Evolutionary conservation across 345 rosid species (phyloP).

Genomic region (Linum usitatissimum): DNA sequence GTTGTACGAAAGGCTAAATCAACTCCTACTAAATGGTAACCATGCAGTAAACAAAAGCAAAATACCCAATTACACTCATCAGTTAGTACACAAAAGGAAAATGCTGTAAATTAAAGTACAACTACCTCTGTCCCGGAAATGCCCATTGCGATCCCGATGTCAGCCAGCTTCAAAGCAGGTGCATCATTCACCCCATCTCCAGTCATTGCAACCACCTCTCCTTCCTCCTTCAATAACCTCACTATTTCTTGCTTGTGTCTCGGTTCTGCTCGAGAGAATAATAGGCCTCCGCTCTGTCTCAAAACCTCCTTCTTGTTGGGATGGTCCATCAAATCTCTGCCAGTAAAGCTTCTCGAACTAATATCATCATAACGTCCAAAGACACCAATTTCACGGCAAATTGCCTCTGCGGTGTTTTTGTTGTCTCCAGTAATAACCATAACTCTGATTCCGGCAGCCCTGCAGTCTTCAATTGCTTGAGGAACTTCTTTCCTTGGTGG

Average conservation of each 20-base stretch:
- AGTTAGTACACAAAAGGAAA: background rate
- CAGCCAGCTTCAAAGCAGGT: slow-evolving; percentile 91
- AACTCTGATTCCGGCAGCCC: slow-evolving; percentile 75
- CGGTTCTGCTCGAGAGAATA: slow-evolving; percentile 90
- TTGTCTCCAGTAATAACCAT: slow-evolving; percentile 95
- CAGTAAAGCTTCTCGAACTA: slow-evolving; percentile 50
- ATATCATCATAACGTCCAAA: slow-evolving; percentile 49
- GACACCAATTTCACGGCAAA: slow-evolving; percentile 59
- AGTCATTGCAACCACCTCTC: slow-evolving; percentile 91
- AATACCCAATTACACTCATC: background rate
- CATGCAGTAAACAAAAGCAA: too few species aligned
- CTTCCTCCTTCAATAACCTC: slow-evolving; percentile 78
- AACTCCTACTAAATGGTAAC: too few species aligned
- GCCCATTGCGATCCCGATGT: slow-evolving; percentile 95
- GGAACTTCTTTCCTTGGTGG: slow-evolving; percentile 89
- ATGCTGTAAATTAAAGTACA: background rate
- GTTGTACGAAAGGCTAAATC: too few species aligned
- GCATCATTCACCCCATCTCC: slow-evolving; percentile 98
- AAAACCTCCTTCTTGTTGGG: slow-evolving; percentile 39
- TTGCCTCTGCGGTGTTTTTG: slow-evolving; percentile 92
- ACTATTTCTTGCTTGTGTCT: slow-evolving; percentile 89
- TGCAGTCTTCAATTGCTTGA: slow-evolving; percentile 68
- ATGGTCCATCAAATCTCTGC: slow-evolving; percentile 71
- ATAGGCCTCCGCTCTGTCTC: slow-evolving; percentile 64
- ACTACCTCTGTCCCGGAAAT: slow-evolving; percentile 94